Evolutionary conservation across 331 rosid genomes (phyloP), one percentile per base, ranked within the genome.

Genomic region (Prunus yedoensis): DNA sequence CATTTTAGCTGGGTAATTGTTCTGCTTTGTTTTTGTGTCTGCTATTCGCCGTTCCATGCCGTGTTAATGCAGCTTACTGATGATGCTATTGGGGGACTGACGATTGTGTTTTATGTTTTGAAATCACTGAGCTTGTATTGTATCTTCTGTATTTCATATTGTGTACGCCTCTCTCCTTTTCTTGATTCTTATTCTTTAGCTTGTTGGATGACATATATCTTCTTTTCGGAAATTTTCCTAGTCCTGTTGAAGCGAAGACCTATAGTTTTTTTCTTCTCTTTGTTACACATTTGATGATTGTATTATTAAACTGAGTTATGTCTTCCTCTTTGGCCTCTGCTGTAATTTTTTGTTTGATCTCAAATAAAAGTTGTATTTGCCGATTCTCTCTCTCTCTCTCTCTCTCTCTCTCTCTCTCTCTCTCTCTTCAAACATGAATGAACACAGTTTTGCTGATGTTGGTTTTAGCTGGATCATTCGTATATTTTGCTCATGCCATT

Each of bases 1-100:
- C 89, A 3, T 89, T 92, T 78, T 89, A 92, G 89, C 66, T 45
- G 75, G 69, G 66, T 71, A 65, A 65, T 76, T 53, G 81, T 27
- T 74, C 16, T 28, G 76, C 68, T 63, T 57, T 2, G 2, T 49
- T 41, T 59, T 81, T 47, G 74, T 61, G 77, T 66, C 75, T 75
- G 68, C 71, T 61, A 74, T 69, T 77, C 51, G 73, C 72, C 21
- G 18, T 74, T 73, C 73, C 47, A 83, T 43, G 71, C 82, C 73
- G 76, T 80, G 51, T 38, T 75, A 60, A 59, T 46, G 77, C 54
- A 8, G 77, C 41, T 27, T 45, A 68, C 74, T 64, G 41, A 49
- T 70, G 45, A 75, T 41, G 70, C 79, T 21, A 35, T 74, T n/a
- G 5, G 78, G 76, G 77, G 74, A 82, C 81, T 69, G 81, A 83